Base-by-base conservation (phyloP, 306 rosid species). In the Gleditsia sinensis region DNA sequence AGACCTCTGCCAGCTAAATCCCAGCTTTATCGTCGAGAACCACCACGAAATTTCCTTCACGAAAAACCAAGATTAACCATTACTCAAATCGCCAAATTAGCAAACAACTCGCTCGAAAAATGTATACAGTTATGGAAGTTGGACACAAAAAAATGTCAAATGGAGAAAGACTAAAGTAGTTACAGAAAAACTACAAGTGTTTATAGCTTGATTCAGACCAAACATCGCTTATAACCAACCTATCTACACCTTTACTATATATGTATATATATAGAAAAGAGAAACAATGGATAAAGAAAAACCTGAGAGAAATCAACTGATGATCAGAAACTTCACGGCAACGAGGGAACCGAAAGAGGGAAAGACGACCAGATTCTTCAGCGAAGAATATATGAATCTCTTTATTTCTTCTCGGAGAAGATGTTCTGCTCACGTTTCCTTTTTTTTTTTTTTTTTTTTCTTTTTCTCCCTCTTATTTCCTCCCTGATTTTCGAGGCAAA, bases 11-110 rank as follows among this genome's bases (percentile, higher is more conserved):
- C 63, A n/a, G 33, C 57, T 36, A 76, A 79, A 71, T 71, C 65
- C 74, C 64, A 65, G 43, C 68, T 71, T 65, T 45, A 46, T 79
- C 66, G 69, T 75, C 60, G 60, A 27, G 25, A 28, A 51, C 63
- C 70, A 69, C 57, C 74, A n/a, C 2, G 25, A 23, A 74, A 75
- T 75, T 34, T 55, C 59, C 87, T 84, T 76, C 80, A 73, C 3
- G 34, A 56, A 56, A 68, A 77, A 55, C 14, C 34, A 83, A 76
- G 23, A 56, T 61, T 43, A 37, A 40, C 43, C 69, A 77, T 84
- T 66, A 72, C 39, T 68, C 36, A 34, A 77, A 72, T 67, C 49
- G 27, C 67, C 20, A 72, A 69, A 66, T 1, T 42, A 57, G 46
- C 61, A 24, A 58, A 63, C 3, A 20, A 60, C 43, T 43, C 40